Percentiles rank a stretch among this genome's conserved stretches.
phyloP scores from a whole-genome alignment of 805 yeast species.

The Kodamaea laetipori region DNA sequence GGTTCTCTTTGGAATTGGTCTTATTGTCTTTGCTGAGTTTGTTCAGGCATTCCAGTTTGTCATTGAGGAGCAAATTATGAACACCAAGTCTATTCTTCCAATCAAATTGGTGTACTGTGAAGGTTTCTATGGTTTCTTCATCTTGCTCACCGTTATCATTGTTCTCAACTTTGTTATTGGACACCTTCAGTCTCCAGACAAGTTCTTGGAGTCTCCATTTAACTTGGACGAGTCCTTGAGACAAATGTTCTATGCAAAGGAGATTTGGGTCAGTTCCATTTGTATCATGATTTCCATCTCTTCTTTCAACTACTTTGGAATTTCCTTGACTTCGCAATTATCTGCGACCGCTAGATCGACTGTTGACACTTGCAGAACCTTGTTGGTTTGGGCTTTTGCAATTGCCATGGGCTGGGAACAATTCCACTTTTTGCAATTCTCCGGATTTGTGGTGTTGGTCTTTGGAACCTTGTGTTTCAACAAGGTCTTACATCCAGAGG shows the following conservation, averaged over 20 bases:
- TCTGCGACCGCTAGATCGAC: slow-evolving; percentile 82
- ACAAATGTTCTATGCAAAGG: slow-evolving; percentile 47
- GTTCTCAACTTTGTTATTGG: slow-evolving; percentile 46
- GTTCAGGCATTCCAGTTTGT: slow-evolving; percentile 78
- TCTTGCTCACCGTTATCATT: slow-evolving; percentile 49
- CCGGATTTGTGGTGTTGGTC: slow-evolving; percentile 65
- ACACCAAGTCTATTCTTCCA: slow-evolving; percentile 56
- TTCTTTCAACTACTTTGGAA: slow-evolving; percentile 71
- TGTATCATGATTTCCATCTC: slow-evolving; percentile 74
- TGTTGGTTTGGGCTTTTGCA: slow-evolving; percentile 75
- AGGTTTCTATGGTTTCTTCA: slow-evolving; percentile 62
- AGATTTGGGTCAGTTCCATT: slow-evolving; percentile 55
- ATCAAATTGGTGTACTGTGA: slow-evolving; percentile 70
- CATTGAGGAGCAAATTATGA: slow-evolving; percentile 68
- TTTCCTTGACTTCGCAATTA: slow-evolving; percentile 61
- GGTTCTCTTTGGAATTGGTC: slow-evolving; percentile 54
- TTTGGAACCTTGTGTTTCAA: slow-evolving; percentile 76
- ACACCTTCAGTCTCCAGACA: slow-evolving; percentile 24
- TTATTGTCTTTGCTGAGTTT: slow-evolving; percentile 63
- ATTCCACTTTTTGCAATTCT: slow-evolving; percentile 59
- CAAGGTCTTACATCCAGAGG: slow-evolving; percentile 60
- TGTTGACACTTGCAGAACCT: slow-evolving; percentile 74
- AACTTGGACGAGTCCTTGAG: slow-evolving; percentile 53
- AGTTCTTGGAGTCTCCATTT: slow-evolving; percentile 52
- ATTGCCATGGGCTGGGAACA: slow-evolving; percentile 73